Conservation (phyloP, 441 rosid species). For the Arabidopsis hybrid region DNA sequence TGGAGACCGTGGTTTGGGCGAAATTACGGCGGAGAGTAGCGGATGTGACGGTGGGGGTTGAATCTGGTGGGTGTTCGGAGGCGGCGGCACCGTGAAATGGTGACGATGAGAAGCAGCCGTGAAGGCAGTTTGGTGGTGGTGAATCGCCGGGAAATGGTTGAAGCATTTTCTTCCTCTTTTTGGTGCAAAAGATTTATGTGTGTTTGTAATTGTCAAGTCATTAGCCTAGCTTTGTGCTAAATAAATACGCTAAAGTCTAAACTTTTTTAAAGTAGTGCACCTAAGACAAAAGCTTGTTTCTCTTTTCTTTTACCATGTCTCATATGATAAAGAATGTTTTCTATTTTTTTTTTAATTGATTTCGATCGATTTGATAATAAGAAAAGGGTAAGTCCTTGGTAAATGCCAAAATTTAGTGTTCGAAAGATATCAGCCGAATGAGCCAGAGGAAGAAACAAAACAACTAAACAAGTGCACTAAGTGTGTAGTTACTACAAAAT, state of each 20-base stretch:
- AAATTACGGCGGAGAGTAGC: slow-evolving; percentile 69
- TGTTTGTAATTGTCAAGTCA: slow-evolving; percentile 25
- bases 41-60: slow-evolving; percentile 47
- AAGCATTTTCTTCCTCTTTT: slow-evolving; percentile 48
- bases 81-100: slow-evolving; percentile 34
- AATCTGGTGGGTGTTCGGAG: slow-evolving; percentile 46
- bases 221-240: slow-evolving; percentile 27
- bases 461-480: not conserved
- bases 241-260: slow-evolving; percentile 35
- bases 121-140: slow-evolving; percentile 57
- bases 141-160: slow-evolving; percentile 51
- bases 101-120: slow-evolving; percentile 70
- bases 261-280: slow-evolving; percentile 20
- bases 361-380: not conserved
- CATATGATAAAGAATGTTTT: not conserved
- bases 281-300: slow-evolving; percentile 38
- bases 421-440: not conserved
- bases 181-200: not conserved
- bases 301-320: not conserved
- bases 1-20: slow-evolving; percentile 60
- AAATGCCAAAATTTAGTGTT: not conserved
- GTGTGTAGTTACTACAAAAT: not conserved
- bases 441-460: not conserved
- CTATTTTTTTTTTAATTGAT: not conserved
- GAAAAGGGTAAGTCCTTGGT: not conserved